A percentile compares a stretch with the other conserved stretches of the same genome.
Evolutionary conservation across 805 yeast genomes (phyloP).

Genomic region (Barnettozyma pratensis): DNA sequence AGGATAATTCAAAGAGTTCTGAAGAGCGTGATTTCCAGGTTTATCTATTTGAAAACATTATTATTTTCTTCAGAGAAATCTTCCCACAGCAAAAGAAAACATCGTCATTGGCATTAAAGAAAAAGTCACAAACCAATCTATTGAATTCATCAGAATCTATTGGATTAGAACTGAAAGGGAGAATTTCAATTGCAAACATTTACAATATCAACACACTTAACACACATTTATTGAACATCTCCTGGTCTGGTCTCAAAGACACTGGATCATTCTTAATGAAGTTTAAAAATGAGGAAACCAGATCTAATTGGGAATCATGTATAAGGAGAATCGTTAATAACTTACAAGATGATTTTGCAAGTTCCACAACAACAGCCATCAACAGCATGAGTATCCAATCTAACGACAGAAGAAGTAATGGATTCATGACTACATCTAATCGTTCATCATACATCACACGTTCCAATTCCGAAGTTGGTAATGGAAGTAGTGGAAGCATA

Average conservation of each 20-base stretch:
- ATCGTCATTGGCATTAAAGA: conserved; percentile 39
- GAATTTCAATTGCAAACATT: conserved; percentile 72
- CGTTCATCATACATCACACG: conserved; percentile 24
- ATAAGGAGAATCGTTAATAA: conserved; percentile 41
- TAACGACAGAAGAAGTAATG: conserved; percentile 25
- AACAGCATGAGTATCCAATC: conserved; percentile 13
- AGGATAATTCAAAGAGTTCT: conserved; percentile 46
- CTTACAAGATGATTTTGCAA: conserved; percentile 25
- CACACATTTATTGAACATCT: conserved; percentile 59
- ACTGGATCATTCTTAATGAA: conserved; percentile 80
- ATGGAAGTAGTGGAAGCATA: conserved; percentile 7
- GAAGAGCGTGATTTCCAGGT: conserved; percentile 85
- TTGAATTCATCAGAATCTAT: conserved; percentile 22
- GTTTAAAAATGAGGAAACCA: conserved; percentile 76
- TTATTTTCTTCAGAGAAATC: conserved; percentile 60
- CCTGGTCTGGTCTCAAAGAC: conserved; percentile 85
- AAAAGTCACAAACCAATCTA: conserved; percentile 28
- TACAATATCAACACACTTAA: conserved; percentile 37
- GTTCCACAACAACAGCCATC: conserved; percentile 7
- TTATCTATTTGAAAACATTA: conserved; percentile 74
- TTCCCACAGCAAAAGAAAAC: conserved; percentile 42
- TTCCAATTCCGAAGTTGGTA: conserved; percentile 18
- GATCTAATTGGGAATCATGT: conserved; percentile 77
- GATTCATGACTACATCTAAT: conserved; percentile 19
- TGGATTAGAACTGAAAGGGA: conserved; percentile 65